Percentiles rank a stretch among this genome's conserved stretches.
These are phyloP conservation scores for Boletus eberwhitei DNA, from an alignment of 768 basidiomycete species.

Conservation along the genomic window DNA sequence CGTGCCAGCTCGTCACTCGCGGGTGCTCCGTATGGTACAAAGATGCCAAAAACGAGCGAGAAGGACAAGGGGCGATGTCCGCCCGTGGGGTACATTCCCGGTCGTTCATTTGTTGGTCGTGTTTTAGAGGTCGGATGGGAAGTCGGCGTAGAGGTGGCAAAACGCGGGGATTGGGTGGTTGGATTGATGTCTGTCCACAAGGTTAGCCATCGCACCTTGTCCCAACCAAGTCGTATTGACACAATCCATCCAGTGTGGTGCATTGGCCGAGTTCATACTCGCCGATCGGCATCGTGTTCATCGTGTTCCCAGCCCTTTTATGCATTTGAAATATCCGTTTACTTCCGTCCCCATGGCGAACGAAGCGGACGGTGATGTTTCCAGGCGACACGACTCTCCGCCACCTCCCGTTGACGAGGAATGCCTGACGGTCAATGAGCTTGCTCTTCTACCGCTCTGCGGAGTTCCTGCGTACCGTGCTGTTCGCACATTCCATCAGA, in stretches of 20 bases:
- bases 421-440: conserved; percentile 58
- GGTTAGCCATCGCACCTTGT: conserved; percentile 43
- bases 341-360: conserved; percentile 10
- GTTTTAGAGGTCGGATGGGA: conserved; percentile 81
- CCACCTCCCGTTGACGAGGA: conserved; percentile 5
- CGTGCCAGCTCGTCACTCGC: conserved; percentile 11
- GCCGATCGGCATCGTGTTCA: conserved; percentile 76
- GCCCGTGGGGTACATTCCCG: conserved; percentile 74
- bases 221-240: conserved; percentile 8
- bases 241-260: conserved; percentile 58
- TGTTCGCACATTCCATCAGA: conserved; percentile 57
- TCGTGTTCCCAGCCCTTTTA: conserved; percentile 62
- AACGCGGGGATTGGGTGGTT: conserved; percentile 83
- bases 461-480: conserved; percentile 84
- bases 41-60: conserved; percentile 17
- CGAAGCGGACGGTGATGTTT: conserved; percentile 6
- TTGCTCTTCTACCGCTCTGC: conserved; percentile 75
- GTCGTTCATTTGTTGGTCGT: conserved; percentile 81
- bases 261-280: conserved; percentile 84
- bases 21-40: conserved; percentile 22
- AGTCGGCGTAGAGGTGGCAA: conserved; percentile 45
- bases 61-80: conserved; percentile 27
- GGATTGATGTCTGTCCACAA: conserved; percentile 77
- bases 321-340: conserved; percentile 29
- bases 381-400: conserved; percentile 9